phyloP scores from a whole-genome alignment of 805 yeast genomes.

The Ogataea kodamae region DNA sequence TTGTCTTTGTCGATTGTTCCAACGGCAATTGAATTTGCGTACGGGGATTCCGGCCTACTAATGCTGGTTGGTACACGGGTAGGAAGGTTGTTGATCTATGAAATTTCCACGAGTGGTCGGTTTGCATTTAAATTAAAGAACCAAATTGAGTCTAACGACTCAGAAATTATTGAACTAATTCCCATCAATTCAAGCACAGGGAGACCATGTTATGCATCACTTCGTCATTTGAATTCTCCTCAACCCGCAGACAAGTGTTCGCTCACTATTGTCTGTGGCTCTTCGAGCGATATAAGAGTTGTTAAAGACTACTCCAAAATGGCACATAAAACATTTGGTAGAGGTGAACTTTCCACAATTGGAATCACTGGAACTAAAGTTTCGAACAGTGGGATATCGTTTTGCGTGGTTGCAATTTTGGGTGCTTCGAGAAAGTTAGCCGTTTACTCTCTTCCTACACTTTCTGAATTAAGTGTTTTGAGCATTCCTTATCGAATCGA shows the following conservation, averaged over 20 bases:
- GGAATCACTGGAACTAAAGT: conserved; percentile 47
- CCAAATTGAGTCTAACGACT: conserved; percentile 44
- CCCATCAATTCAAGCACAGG: conserved; percentile 62
- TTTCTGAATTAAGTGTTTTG: conserved; percentile 53
- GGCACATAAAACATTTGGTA: conserved; percentile 59
- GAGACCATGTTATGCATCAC: conserved; percentile 58
- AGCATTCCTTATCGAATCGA: conserved; percentile 43
- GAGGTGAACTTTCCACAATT: conserved; percentile 41
- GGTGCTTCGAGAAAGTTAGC: conserved; percentile 28
- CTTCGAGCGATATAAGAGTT: conserved; percentile 59
- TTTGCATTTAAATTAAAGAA: conserved; percentile 55
- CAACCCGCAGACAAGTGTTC: conserved; percentile 47
- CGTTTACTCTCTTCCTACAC: conserved; percentile 53
- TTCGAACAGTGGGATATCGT: conserved; percentile 22
- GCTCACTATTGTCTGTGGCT: conserved; percentile 56
- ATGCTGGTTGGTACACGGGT: conserved; percentile 71
- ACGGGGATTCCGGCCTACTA: conserved; percentile 55
- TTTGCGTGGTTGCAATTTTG: conserved; percentile 29
- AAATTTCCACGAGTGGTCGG: conserved; percentile 65
- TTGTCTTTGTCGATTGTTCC: conserved; percentile 34
- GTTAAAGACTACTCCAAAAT: conserved; percentile 58
- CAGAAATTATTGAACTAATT: conserved; percentile 51
- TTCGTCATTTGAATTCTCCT: conserved; percentile 50
- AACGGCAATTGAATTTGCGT: conserved; percentile 69
- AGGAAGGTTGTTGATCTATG: conserved; percentile 67